Evolutionary conservation across 139 green algal species (phyloP).

Genomic region (Edaphochlamys debaryana): DNA sequence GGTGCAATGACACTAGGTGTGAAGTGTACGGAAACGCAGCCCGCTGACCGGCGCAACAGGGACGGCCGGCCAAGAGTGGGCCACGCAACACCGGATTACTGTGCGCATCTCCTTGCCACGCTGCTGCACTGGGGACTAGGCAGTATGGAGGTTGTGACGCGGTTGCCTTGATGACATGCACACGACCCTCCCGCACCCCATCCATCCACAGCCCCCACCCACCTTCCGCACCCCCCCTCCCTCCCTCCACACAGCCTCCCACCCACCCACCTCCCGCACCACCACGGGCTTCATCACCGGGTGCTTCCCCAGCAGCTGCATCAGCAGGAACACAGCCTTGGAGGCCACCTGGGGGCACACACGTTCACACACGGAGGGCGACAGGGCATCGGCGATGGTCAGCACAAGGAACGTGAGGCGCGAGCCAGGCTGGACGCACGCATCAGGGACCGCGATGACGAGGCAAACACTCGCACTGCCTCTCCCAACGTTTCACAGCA

Average conservation of each 20-base stretch:
- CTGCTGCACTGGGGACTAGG: conserved; percentile 33
- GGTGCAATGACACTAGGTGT: no score
- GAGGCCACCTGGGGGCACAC: no score
- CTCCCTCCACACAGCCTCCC: no score
- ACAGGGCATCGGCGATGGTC: no score
- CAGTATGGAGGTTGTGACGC: conserved; percentile 38
- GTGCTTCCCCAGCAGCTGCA: conserved; percentile 83
- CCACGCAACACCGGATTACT: background rate
- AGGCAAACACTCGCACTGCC: no score
- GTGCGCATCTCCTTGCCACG: conserved; percentile 50
- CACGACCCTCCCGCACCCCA: background rate
- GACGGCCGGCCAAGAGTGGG: background rate
- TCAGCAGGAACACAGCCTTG: conserved; percentile 88
- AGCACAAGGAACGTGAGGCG: no score
- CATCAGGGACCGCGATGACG: no score
- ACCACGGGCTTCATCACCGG: conserved; percentile 91
- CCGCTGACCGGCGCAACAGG: background rate
- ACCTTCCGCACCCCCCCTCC: no score
- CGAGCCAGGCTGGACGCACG: no score
- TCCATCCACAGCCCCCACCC: conserved; percentile 53
- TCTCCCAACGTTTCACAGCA: no score
- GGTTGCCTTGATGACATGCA: background rate
- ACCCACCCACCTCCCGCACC: conserved; percentile 75
- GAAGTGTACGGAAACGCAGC: background rate
- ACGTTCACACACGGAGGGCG: conserved; percentile 65